A percentile compares a stretch with the other conserved stretches of the same genome.
Evolutionary conservation across 2,329 filamentous ascomycete genomes (phyloP).

Genomic region (Calonectria pteridis): DNA sequence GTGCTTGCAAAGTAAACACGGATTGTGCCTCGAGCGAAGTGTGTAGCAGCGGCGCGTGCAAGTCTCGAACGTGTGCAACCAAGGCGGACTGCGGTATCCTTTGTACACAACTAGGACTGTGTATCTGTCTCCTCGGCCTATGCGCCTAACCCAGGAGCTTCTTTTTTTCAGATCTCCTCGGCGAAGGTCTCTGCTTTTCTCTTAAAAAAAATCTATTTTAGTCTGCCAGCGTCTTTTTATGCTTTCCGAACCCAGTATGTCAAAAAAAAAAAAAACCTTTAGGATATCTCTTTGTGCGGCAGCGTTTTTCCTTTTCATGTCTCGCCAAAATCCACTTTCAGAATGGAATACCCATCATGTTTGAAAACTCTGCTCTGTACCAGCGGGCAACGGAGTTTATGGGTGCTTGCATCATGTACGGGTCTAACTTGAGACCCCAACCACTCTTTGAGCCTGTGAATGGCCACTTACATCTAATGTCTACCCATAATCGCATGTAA

Average conservation of each 20-base stretch:
- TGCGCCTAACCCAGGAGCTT: neutral
- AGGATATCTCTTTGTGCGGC: neutral
- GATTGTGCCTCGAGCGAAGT: constrained; percentile 11
- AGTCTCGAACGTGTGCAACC: neutral
- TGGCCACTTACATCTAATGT: neutral
- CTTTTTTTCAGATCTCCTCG: neutral
- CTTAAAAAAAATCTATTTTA: neutral
- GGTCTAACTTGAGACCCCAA: neutral
- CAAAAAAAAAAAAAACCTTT: neutral
- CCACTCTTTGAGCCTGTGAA: constrained; percentile 5
- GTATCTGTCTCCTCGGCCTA: constrained; percentile 7
- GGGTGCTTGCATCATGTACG: neutral
- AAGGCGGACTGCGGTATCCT: neutral
- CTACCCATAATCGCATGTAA: neutral
- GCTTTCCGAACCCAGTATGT: neutral
- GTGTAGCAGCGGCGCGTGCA: neutral
- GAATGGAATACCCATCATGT: constrained; percentile 3
- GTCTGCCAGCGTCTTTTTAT: constrained; percentile 1
- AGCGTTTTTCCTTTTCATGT: neutral
- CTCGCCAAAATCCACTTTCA: neutral
- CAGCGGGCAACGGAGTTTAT: constrained; percentile 12
- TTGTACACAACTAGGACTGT: neutral
- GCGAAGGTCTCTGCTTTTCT: neutral
- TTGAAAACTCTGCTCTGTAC: neutral
- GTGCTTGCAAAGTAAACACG: neutral